phyloP scores from a whole-genome alignment of 148 eudicot species.

The Rhododendron griersonianum region DNA sequence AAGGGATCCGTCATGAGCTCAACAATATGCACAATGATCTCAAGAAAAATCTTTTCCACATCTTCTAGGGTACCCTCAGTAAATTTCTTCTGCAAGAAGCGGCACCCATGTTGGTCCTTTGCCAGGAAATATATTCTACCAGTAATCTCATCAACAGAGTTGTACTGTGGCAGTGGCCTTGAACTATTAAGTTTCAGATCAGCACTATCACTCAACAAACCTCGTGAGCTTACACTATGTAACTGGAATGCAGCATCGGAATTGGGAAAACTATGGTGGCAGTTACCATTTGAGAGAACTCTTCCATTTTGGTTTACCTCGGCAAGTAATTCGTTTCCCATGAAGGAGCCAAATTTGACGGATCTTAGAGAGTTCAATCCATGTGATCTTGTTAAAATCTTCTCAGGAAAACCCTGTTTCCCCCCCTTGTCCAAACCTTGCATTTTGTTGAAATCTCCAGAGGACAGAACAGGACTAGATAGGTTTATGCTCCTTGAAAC shows the following conservation, averaged over 20 bases:
- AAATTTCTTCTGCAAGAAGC: conserved; percentile 36
- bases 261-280: background rate
- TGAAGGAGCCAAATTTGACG: conserved; percentile 23
- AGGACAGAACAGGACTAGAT: conserved; percentile 7
- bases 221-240: background rate
- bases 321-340: conserved; percentile 12
- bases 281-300: conserved; percentile 17
- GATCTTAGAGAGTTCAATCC: conserved; percentile 21
- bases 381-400: conserved; percentile 22
- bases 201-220: background rate
- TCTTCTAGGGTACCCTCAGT: conserved; percentile 31
- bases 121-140: conserved; percentile 33
- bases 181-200: conserved; percentile 15
- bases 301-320: conserved; percentile 18
- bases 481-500: conserved; percentile 10
- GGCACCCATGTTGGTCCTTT: conserved; percentile 38
- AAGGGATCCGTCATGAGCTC: conserved; percentile 44
- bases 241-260: conserved; percentile 10
- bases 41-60: conserved; percentile 26
- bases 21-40: conserved; percentile 28
- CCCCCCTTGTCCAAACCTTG: conserved; percentile 13
- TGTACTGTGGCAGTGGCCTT: conserved; percentile 19
- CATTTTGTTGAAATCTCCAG: conserved; percentile 3
- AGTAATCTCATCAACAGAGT: conserved; percentile 23
- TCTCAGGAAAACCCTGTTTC: conserved; percentile 21